phyloP scores from a whole-genome alignment of 148 eudicot genomes.

The Cornus florida region DNA sequence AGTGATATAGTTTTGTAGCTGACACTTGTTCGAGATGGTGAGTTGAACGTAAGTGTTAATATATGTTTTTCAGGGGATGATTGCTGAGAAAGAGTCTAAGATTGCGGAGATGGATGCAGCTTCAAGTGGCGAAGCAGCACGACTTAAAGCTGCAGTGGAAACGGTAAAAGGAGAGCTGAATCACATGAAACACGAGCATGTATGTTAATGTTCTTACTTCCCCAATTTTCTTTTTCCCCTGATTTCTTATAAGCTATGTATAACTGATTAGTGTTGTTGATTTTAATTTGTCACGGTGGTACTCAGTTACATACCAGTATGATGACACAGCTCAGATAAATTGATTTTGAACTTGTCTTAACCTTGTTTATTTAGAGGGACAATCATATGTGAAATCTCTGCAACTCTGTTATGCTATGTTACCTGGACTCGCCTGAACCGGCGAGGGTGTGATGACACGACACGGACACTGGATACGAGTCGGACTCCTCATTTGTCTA shows the following conservation, averaged over 20 bases:
- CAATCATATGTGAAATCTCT: not conserved
- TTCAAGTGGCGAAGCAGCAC: constrained; percentile 88
- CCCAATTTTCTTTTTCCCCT: constrained; percentile 1
- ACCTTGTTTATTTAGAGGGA: not conserved
- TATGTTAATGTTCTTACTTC: constrained; percentile 32
- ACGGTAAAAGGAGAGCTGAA: constrained; percentile 78
- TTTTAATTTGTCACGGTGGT: not conserved
- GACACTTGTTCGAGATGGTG: not conserved
- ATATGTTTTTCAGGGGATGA: constrained; percentile 47
- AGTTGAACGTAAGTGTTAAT: constrained; percentile 6
- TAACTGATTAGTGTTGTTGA: not conserved
- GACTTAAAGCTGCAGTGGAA: constrained; percentile 89
- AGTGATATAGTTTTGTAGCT: not conserved
- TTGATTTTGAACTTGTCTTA: not conserved
- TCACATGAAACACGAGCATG: constrained; percentile 77
- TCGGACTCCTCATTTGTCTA: no score
- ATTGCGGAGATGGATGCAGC: constrained; percentile 99
- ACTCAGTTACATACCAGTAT: not conserved
- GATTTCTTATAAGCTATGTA: not conserved
- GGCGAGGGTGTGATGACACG: no score
- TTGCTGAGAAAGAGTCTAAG: constrained; percentile 84
- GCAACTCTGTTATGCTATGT: no score
- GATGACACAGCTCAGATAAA: not conserved
- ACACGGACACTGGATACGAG: no score
- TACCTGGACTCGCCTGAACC: no score